Percentiles rank a stretch among this genome's conserved stretches.
Conservation (phyloP, 306 rosid genomes). For the Castanopsis chinensis region DNA sequence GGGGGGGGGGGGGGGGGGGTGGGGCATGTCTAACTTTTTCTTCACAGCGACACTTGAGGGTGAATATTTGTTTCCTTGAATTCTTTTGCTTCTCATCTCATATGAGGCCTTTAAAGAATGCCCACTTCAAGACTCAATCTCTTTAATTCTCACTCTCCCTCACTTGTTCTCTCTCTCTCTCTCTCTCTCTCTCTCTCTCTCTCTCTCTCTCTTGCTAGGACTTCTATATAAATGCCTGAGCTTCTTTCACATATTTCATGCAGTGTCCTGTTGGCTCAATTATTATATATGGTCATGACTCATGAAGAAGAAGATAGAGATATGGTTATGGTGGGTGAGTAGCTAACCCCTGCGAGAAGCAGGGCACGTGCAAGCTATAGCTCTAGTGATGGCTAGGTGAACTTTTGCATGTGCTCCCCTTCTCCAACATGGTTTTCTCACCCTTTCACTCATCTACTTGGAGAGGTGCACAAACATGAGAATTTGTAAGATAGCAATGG, state of each 20-base stretch:
- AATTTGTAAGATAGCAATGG: not conserved
- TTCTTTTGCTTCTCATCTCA: conserved; percentile 14
- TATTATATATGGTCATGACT: not conserved
- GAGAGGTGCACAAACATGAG: not conserved
- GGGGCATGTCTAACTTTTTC: not conserved
- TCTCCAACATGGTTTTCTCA: conserved; percentile 78
- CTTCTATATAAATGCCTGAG: conserved; percentile 43
- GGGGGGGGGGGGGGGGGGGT: too few species aligned
- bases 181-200: not conserved
- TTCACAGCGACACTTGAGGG: not conserved
- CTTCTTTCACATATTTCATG: conserved; percentile 13
- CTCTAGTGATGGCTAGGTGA: not conserved
- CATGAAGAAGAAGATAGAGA: not conserved
- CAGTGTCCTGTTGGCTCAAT: conserved; percentile 9
- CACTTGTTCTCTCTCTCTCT: not conserved
- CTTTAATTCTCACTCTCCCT: conserved; percentile 26
- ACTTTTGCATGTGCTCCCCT: conserved; percentile 90
- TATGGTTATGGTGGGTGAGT: conserved; percentile 43
- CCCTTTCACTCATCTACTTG: conserved; percentile 23
- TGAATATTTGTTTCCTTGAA: not conserved
- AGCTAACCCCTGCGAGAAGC: conserved; percentile 72
- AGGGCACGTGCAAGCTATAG: conserved; percentile 88
- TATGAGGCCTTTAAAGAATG: conserved; percentile 50
- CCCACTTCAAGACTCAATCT: conserved; percentile 75
- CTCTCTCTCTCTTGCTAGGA: not conserved